Percentiles rank a stretch among this genome's conserved stretches.
phyloP scores from a whole-genome alignment of 1,284 basidiomycete species.

The Cryptococcus sp. region DNA sequence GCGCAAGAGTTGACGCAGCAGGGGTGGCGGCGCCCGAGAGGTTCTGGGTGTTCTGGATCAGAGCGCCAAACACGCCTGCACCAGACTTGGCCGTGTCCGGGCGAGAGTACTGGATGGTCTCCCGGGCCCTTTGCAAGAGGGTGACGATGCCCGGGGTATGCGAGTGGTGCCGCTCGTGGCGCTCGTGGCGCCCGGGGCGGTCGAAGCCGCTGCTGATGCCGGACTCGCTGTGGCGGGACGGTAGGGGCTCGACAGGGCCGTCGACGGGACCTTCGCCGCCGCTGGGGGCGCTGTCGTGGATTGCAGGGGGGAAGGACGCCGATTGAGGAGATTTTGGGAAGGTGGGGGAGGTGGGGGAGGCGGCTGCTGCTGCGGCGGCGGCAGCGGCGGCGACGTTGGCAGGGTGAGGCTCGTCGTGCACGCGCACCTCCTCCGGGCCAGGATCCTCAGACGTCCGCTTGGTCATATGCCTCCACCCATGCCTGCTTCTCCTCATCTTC shows the following conservation, averaged over 20 bases:
- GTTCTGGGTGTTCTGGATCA: constrained; percentile 69
- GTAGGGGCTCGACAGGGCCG: too few relatives aligned
- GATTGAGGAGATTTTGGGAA: constrained; percentile 1
- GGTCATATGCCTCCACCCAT: constrained; percentile 7
- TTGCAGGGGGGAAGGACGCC: too few relatives aligned
- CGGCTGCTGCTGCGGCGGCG: constrained; percentile 4
- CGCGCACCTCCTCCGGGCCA: constrained; percentile 4
- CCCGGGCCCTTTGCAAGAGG: constrained; percentile 17
- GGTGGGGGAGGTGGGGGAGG: constrained; percentile 3
- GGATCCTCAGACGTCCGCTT: constrained; percentile 4
- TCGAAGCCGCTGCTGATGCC: too few relatives aligned
- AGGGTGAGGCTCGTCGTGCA: constrained; percentile 15
- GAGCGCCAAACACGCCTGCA: constrained; percentile 68
- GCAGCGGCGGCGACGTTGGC: constrained; percentile 2
- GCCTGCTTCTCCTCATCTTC: background rate
- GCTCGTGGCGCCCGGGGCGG: background rate
- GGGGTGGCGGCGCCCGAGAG: constrained; percentile 62
- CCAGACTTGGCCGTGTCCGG: constrained; percentile 58
- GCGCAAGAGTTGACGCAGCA: constrained; percentile 57
- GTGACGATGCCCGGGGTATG: constrained; percentile 11
- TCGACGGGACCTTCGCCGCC: too few relatives aligned
- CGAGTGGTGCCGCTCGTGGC: background rate
- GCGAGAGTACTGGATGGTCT: constrained; percentile 33
- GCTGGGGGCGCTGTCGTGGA: too few relatives aligned
- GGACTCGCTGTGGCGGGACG: too few relatives aligned